Evolutionary conservation across 495 filamentous ascomycete genomes (phyloP).

Genomic region (Penicillium canescens): DNA sequence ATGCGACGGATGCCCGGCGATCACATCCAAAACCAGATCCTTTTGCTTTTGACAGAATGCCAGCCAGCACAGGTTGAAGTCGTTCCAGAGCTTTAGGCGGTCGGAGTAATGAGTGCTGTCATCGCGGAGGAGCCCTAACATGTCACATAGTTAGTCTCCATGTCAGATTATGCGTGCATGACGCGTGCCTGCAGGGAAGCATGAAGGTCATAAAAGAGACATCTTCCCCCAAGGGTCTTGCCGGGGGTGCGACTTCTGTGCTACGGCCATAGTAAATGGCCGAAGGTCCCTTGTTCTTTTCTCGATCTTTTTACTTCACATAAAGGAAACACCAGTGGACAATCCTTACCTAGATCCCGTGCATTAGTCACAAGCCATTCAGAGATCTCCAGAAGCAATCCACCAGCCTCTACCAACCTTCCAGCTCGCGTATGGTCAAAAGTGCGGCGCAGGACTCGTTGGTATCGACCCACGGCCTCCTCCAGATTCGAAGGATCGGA

Average conservation of each 20-base stretch:
- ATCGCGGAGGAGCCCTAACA: constrained; percentile 69
- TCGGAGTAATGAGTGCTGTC: constrained; percentile 68
- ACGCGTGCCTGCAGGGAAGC: constrained; percentile 16
- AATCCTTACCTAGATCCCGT: constrained; percentile 74
- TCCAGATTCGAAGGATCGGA: constrained; percentile 44
- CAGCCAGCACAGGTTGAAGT: constrained; percentile 96
- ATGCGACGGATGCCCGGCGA: constrained; percentile 61
- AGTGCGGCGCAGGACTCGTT: constrained; percentile 67
- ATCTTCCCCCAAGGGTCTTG: constrained; percentile 11
- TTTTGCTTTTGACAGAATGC: constrained; percentile 83
- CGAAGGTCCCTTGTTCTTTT: neutral
- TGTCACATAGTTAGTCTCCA: constrained; percentile 33
- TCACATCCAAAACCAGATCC: constrained; percentile 62
- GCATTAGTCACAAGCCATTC: constrained; percentile 84
- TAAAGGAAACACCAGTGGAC: no score
- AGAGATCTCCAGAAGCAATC: constrained; percentile 74
- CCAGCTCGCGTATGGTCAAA: constrained; percentile 76
- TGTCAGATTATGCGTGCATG: constrained; percentile 24
- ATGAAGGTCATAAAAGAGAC: constrained; percentile 14
- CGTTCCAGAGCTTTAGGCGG: constrained; percentile 81
- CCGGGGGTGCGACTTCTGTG: constrained; percentile 12
- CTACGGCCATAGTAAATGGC: constrained; percentile 4
- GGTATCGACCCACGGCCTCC: constrained; percentile 74
- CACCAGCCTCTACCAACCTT: constrained; percentile 70
- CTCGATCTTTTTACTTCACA: no score